These are phyloP conservation scores for Dendrocalamus sinicus DNA, from an alignment of 176 grass and related monocot genomes.

Conservation along the genomic window DNA sequence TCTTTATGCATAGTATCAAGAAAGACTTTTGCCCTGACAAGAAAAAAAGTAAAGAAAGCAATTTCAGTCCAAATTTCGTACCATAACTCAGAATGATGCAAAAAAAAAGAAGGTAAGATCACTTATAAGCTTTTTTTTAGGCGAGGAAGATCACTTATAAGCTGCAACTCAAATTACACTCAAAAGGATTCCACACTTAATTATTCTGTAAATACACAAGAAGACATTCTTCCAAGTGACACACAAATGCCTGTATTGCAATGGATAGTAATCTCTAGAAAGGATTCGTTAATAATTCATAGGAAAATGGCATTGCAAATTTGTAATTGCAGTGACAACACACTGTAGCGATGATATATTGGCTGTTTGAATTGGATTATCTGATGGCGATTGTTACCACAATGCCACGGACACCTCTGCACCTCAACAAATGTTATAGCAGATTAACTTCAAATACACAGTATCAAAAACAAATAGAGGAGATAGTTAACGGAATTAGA, in stretches of 20 bases:
- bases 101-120: neutral
- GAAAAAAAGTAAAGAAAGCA: constrained; percentile 6
- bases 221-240: too few relatives aligned
- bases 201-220: too few relatives aligned
- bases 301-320: too few relatives aligned
- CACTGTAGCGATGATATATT: neutral
- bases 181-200: too few relatives aligned
- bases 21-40: constrained; percentile 72
- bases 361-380: neutral
- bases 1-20: constrained; percentile 70
- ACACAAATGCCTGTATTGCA: too few relatives aligned
- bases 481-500: neutral
- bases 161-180: too few relatives aligned
- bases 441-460: too few relatives aligned
- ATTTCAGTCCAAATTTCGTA: constrained; percentile 27
- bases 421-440: too few relatives aligned
- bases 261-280: too few relatives aligned
- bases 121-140: neutral
- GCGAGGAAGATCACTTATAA: neutral
- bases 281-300: too few relatives aligned
- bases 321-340: neutral
- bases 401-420: too few relatives aligned
- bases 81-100: neutral
- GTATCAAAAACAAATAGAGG: neutral
- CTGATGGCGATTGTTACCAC: neutral